Conservation (phyloP, 495 filamentous ascomycete genomes). For the Margaritispora aquatica region DNA sequence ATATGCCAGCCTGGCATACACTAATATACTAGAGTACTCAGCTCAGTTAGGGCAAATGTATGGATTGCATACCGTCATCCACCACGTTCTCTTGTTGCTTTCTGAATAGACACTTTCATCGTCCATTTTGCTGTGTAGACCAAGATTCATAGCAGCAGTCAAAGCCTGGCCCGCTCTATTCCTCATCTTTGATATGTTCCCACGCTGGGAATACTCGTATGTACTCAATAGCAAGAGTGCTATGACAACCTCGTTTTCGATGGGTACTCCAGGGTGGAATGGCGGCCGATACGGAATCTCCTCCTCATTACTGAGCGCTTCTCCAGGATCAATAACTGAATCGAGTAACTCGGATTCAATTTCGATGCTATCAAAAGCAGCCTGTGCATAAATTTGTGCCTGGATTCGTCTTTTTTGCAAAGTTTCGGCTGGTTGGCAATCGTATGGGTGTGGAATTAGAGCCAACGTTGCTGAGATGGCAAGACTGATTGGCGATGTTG, state of each 20-base stretch:
- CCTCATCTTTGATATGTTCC: conserved; percentile 56
- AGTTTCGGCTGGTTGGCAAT: conserved; percentile 39
- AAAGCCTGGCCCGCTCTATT: conserved; percentile 52
- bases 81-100: conserved; percentile 52
- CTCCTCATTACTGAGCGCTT: conserved; percentile 42
- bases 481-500: conserved; percentile 47
- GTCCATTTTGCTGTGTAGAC: conserved; percentile 38
- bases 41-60: not conserved
- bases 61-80: conserved; percentile 49
- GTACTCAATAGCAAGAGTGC: conserved; percentile 50
- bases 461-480: conserved; percentile 50
- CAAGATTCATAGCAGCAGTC: conserved; percentile 45
- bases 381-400: conserved; percentile 48
- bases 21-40: conserved; percentile 42
- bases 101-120: conserved; percentile 44
- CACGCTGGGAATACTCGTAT: conserved; percentile 56
- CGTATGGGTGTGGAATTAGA: conserved; percentile 47
- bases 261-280: conserved; percentile 45
- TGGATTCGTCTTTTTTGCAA: conserved; percentile 45
- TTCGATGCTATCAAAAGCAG: conserved; percentile 48
- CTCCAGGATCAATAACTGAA: conserved; percentile 45
- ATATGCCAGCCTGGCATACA: conserved; percentile 53
- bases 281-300: conserved; percentile 36
- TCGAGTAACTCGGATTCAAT: conserved; percentile 49
- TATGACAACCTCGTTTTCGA: conserved; percentile 48